Evolutionary conservation across 495 filamentous ascomycete genomes (phyloP).

Genomic region (Talaromyces ruber): DNA sequence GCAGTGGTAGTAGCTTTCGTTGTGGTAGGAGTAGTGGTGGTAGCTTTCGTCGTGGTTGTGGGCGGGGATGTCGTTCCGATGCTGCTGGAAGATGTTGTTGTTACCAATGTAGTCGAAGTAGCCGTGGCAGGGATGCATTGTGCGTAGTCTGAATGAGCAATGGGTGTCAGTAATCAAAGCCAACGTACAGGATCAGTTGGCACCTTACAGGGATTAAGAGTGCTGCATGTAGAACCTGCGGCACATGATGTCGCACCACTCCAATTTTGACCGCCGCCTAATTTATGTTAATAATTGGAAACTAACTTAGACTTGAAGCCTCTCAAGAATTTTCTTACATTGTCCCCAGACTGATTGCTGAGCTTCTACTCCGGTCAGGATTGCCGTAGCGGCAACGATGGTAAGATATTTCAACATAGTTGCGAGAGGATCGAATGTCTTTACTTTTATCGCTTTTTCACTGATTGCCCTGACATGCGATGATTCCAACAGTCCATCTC

Average conservation of each 20-base stretch:
- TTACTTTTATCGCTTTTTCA: neutral
- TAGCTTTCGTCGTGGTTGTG: neutral
- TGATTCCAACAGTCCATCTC: neutral
- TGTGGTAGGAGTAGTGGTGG: slow-evolving; percentile 9
- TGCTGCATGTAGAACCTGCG: neutral
- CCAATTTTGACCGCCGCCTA: neutral
- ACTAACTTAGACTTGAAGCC: neutral
- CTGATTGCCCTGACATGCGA: neutral
- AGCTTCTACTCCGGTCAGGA: slow-evolving; percentile 1
- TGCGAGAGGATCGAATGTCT: neutral
- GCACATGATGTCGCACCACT: neutral
- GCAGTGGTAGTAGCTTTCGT: slow-evolving; percentile 14
- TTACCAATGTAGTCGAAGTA: neutral
- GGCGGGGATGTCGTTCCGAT: neutral
- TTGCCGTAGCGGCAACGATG: neutral
- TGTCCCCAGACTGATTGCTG: slow-evolving; percentile 2
- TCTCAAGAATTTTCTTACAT: neutral
- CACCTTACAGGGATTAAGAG: neutral
- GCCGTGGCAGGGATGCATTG: neutral
- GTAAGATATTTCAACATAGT: neutral
- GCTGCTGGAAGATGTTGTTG: neutral
- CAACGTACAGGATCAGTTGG: too few species aligned
- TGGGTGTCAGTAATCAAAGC: neutral
- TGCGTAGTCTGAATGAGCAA: neutral
- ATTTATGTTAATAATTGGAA: neutral